Percentiles rank a stretch among this genome's conserved stretches.
Conservation (phyloP, 495 filamentous ascomycete genomes). For the Pseudoneurospora amorphoporcata region DNA sequence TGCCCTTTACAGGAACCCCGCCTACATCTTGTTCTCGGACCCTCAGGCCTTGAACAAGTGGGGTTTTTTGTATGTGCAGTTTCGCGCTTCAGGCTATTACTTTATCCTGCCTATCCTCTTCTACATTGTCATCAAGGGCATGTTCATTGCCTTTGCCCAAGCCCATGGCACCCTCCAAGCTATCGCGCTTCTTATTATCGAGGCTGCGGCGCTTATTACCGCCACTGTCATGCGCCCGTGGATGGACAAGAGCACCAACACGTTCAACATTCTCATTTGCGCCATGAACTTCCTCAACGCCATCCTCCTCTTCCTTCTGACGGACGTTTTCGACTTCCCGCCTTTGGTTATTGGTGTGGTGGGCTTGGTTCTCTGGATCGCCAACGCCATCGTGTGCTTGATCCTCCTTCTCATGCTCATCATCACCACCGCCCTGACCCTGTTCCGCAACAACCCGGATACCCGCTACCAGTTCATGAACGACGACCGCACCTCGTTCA, state of each 20-base stretch:
- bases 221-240: conserved; percentile 79
- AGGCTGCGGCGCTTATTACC: conserved; percentile 68
- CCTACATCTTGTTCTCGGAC: conserved; percentile 95
- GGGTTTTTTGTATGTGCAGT: conserved; percentile 97
- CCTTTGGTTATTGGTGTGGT: conserved; percentile 83
- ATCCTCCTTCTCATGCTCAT: conserved; percentile 82
- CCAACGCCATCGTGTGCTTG: conserved; percentile 80
- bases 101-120: conserved; percentile 76
- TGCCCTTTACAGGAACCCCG: conserved; percentile 88
- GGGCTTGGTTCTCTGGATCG: conserved; percentile 86
- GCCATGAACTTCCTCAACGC: conserved; percentile 85
- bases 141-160: conserved; percentile 87
- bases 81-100: conserved; percentile 93
- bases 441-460: conserved; percentile 92
- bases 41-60: conserved; percentile 90
- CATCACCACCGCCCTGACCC: conserved; percentile 68
- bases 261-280: conserved; percentile 89
- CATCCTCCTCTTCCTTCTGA: conserved; percentile 77
- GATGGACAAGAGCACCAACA: conserved; percentile 99
- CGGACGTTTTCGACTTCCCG: conserved; percentile 75
- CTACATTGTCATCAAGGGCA: conserved; percentile 75
- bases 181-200: conserved; percentile 74
- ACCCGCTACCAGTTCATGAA: conserved; percentile 93
- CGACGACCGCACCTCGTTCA: conserved; percentile 93
- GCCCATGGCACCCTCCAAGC: conserved; percentile 65